Conservation (phyloP, 2,329 filamentous ascomycete species). For the Botrytis pseudocinerea region DNA sequence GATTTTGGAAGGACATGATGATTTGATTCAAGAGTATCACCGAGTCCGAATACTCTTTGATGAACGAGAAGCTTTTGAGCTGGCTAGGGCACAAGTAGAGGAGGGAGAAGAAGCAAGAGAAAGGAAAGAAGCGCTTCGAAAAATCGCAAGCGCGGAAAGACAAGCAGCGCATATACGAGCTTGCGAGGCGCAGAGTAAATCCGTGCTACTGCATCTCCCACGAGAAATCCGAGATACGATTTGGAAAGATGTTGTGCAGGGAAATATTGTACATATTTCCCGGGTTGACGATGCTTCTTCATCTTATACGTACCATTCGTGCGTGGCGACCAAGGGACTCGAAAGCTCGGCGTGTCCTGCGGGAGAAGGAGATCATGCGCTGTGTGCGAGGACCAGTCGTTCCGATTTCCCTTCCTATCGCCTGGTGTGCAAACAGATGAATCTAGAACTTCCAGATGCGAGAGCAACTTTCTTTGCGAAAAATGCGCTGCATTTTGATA, state of each 20-base stretch:
- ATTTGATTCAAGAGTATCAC: neutral
- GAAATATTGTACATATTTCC: slow-evolving; percentile 29
- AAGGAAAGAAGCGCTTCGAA: neutral
- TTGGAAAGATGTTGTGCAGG: slow-evolving; percentile 25
- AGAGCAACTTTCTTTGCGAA: slow-evolving; percentile 24
- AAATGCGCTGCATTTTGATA: slow-evolving; percentile 33
- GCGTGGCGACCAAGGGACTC: slow-evolving; percentile 2
- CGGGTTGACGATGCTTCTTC: neutral
- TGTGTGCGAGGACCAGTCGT: slow-evolving; percentile 20
- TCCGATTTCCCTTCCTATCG: slow-evolving; percentile 22
- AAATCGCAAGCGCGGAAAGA: neutral
- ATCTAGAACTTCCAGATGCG: slow-evolving; percentile 25
- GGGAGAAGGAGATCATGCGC: slow-evolving; percentile 27
- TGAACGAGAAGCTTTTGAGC: neutral
- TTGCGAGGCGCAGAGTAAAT: slow-evolving; percentile 20
- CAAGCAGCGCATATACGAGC: slow-evolving; percentile 2
- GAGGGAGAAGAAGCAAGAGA: too few species aligned
- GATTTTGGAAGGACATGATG: neutral
- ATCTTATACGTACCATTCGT: slow-evolving; percentile 1
- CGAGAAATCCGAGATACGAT: slow-evolving; percentile 30
- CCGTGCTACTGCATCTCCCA: neutral
- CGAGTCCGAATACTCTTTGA: neutral
- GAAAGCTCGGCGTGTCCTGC: slow-evolving; percentile 25
- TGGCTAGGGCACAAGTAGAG: neutral
- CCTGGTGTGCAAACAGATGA: slow-evolving; percentile 31